Conservation (phyloP, 108 stramenopile species). For the Aureococcus anophagefferens region DNA sequence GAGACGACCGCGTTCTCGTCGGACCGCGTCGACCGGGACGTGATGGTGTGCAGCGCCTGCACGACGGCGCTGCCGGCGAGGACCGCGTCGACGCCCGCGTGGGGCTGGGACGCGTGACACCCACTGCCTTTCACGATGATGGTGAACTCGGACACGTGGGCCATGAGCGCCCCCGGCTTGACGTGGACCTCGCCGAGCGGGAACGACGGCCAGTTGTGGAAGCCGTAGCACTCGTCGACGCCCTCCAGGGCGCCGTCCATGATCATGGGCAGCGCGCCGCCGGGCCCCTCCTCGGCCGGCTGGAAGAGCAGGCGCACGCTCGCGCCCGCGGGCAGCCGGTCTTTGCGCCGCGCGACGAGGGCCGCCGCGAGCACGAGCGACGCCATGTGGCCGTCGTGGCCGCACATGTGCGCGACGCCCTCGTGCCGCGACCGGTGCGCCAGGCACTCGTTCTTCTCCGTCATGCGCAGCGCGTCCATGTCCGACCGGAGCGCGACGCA, state of each 20-base stretch:
- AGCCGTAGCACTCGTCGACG: background rate
- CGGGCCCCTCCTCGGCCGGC: slow-evolving; percentile 9
- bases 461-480: slow-evolving; percentile 10
- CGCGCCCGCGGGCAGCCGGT: background rate
- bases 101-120: slow-evolving; percentile 1
- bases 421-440: background rate
- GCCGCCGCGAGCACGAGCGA: background rate
- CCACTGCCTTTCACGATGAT: background rate
- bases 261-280: slow-evolving; percentile 2
- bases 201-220: slow-evolving; percentile 8
- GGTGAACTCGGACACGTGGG: background rate
- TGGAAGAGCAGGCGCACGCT: background rate
- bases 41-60: background rate
- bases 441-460: background rate
- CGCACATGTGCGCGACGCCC: slow-evolving; percentile 5
- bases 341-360: background rate
- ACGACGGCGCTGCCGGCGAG: background rate
- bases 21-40: background rate
- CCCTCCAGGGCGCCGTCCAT: background rate
- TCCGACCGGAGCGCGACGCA: slow-evolving; percentile 3
- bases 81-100: background rate
- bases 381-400: slow-evolving; percentile 13
- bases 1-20: background rate
- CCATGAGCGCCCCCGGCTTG: background rate
- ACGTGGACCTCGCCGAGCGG: background rate